Evolutionary conservation across 1,284 basidiomycete species (phyloP), one percentile per base, ranked within the genome.

Genomic region (Fomitiporia mediterranea): DNA sequence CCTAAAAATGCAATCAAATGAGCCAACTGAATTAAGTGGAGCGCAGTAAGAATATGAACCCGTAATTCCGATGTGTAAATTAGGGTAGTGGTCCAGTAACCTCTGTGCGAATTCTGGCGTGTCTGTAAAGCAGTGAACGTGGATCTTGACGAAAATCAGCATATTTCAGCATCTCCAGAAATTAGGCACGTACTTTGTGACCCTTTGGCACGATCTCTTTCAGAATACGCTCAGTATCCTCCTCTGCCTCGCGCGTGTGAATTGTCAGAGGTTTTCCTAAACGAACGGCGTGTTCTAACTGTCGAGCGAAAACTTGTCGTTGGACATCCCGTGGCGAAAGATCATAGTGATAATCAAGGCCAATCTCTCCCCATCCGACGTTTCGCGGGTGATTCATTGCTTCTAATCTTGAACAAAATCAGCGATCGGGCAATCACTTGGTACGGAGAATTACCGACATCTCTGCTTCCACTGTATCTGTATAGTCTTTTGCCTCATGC

Each of bases 281-380:
- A 19, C 71, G 66, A 3, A 92, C 77, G 0, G 89, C 89, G 1
- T 78, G 77, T 15, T 74, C 73, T 9, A 92, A 76, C 65, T 92
- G 90, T 21, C 84, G 73, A 2, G 69, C 68, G 57, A 92, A 84
- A 4, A 91, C 80, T 0, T 71, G 68, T 59, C 77, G 82, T 64
- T 92, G 89, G 0, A 82, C 62, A 0, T 81, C 77, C 8, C 83
- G 79, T 0, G 88, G 85, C 0, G 88, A 89, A 62, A 82, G 77
- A 65, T 89, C 82, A 65, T 91, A 91, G 67, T 91, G 87, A 63
- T 90, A 91, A 61, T 93, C 90, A 3, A 93, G 77, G 0, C 90
- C 89, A 53, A 91, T 91, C 65, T 92, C 89, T 0, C 90, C 90
- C 84, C 85, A 89, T 6, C 86, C 86, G 4, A 91, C 88, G 61